Evolutionary conservation across 768 basidiomycete species (phyloP), one percentile per base, ranked within the genome.

Genomic region (Mycena capillaripes): DNA sequence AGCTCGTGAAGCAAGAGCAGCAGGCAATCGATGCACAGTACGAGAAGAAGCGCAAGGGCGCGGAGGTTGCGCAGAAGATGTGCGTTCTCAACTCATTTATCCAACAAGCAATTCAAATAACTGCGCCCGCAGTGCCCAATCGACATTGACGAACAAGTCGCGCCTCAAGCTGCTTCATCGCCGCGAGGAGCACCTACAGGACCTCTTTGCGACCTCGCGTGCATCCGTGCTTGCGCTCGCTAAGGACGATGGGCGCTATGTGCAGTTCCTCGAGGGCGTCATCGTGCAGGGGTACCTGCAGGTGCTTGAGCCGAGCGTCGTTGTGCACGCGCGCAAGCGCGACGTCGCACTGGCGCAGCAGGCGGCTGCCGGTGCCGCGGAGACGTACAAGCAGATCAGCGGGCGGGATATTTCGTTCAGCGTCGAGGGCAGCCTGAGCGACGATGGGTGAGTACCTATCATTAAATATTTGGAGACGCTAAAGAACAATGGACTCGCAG

Each of bases 41-140:
- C 79, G 97, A 98, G 84, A 97, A 98, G 91, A 98, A 96, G 86
- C 90, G 90, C 78, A 99, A 99, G 83, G 94, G 94, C 68, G 93
- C 91, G 16, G 96, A 99, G 80, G 92, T 96, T 21, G 90, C 96
- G 42, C 96, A 97, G 88, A 99, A 98, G 88, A 99, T 99, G 97
- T 97, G 78, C 70, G 92, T 84, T 23, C 21, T 27, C n/a, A 11
- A 25, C 11, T 29, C 52, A 14, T 53, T 29, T n/a, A n/a, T n/a
- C n/a, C n/a, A n/a, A n/a, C n/a, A n/a, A n/a, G n/a, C n/a, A n/a
- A 19, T 3, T 29, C 61, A 23, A 60, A 66, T 66, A 52, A 57
- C 34, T 36, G 10, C 14, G n/a, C 36, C 4, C 56, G 23, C 76
- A 99, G 97, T 76, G 92, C 97, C 10, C 95, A 97, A 80, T 99